Evolutionary conservation across 495 filamentous ascomycete species (phyloP), one percentile per base, ranked within the genome.

Genomic region (Usnea hakonensis): DNA sequence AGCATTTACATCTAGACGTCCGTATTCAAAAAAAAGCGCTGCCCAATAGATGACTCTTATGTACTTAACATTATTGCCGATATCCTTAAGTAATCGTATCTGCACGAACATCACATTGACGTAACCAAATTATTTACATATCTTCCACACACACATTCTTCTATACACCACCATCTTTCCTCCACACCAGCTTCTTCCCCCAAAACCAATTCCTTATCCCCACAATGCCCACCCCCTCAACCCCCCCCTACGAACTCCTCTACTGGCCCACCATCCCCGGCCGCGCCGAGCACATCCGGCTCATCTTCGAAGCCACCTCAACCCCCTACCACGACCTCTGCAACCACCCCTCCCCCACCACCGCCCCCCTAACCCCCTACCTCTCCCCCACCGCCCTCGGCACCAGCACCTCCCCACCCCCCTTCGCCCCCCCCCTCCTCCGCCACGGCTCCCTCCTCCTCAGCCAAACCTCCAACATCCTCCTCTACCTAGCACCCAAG

Each of bases 221-320:
- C n/a, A n/a, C n/a, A n/a, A n/a, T n/a, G n/a, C n/a, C 56, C 44
- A 28, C 58, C 59, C 36, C 61, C 57, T 9, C 59, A 50, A 33
- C 62, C 28, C 50, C 66, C 0, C 67, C 65, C 46, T 71, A 85
- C 73, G 71, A 81, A 38, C 81, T 87, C 44, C 72, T 86, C 71
- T 88, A 89, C 78, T 85, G 82, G 79, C 83, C 85, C 33, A 69
- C 70, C 40, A 71, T 85, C 53, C 86, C 86, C 57, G 86, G 86
- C 56, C 82, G 86, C 63, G 85, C 82, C 50, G 86, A 89, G 66
- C 78, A 77, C 68, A 74, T 88, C 71, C 84, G 86, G 28, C 81
- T 89, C 41, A 78, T 73, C 23, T 76, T 89, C 68, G 86, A 88
- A 75, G 85, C 80, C 38, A 76, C 80, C 30, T 74, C 77, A 23